Base-by-base conservation (phyloP, 2,329 filamentous ascomycete species). In the Hypoxylon sp. region DNA sequence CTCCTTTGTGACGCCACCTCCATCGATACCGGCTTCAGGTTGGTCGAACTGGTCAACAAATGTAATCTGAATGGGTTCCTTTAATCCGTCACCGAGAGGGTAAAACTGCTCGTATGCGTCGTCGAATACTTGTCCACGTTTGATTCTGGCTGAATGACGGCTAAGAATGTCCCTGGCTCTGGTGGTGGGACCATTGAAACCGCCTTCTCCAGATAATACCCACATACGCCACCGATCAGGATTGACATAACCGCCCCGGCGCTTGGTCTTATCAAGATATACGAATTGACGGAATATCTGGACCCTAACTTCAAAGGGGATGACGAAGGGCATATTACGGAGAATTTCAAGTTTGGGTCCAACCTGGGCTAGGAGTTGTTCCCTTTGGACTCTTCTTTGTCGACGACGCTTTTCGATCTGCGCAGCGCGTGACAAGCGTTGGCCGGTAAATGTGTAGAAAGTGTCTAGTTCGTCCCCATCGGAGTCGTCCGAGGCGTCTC, bases 1-100 rank as follows among this genome's bases (percentile, higher is more conserved):
- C 75, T 99, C 96, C 74, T 99, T 99, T 1, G 95, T 98, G 7
- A 99, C 96, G 68, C 96, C 96, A 7, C 96, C 96, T 0, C 96
- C 96, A 76, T 99, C 96, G 60, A 99, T 98, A 9, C 96, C 96
- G 11, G 95, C 95, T 80, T 99, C 96, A 6, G 89, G 85, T 1
- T 91, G 88, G 67, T 92, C 92, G 72, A 97, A 99, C 65, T 94
- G 88, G 77, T 99, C 96, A 46, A 98, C 90, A 78, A 99, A 99
- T 0, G 93, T 96, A 75, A 99, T 98, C 76, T 97, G 93, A 36
- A 99, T 97, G 0, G 94, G 93, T 76, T 98, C 95, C 77, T 98
- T 98, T 61, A 99, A 81, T 0, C 90, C 91, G 13, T 95, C 92
- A 0, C 91, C 92, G 4, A 98, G 84, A 1, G 87, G 79, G 74